These are phyloP conservation scores for Gliomastix tumulicola DNA, from an alignment of 2,329 filamentous ascomycete genomes.

Conservation along the genomic window DNA sequence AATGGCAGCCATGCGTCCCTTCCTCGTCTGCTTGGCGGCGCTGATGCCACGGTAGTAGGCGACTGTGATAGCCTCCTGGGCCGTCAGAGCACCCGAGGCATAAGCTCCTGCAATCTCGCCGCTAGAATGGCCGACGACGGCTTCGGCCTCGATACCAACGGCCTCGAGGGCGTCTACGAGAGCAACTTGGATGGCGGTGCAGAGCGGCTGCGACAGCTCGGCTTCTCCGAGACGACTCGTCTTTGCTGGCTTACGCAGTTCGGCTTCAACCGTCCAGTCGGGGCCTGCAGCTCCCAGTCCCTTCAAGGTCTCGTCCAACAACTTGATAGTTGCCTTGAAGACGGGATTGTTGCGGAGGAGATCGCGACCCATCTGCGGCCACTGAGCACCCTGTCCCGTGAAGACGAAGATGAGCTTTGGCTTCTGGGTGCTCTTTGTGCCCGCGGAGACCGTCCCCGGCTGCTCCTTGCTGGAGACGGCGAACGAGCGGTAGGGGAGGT, in stretches of 20 bases:
- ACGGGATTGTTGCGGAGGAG: constrained; percentile 1
- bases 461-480: constrained; percentile 2
- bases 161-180: constrained; percentile 27
- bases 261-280: constrained; percentile 10
- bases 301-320: not conserved
- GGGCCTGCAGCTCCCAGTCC: constrained; percentile 1
- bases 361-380: constrained; percentile 8
- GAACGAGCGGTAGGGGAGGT: constrained; percentile 9
- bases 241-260: constrained; percentile 8
- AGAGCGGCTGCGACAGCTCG: constrained; percentile 27
- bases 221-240: constrained; percentile 18
- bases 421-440: not conserved
- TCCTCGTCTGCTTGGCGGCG: not conserved
- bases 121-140: constrained; percentile 32
- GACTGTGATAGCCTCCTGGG: constrained; percentile 24
- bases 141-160: constrained; percentile 20
- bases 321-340: not conserved
- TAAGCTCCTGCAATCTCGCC: constrained; percentile 39
- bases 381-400: constrained; percentile 11
- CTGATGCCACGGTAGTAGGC: constrained; percentile 30
- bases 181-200: constrained; percentile 33
- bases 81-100: constrained; percentile 24
- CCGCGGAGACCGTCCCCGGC: not conserved
- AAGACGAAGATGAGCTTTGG: constrained; percentile 8
- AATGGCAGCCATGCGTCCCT: constrained; percentile 30